Evolutionary conservation across 164 flowering plant genomes (phyloP).

Genomic region (Magnolia kwangsiensis): DNA sequence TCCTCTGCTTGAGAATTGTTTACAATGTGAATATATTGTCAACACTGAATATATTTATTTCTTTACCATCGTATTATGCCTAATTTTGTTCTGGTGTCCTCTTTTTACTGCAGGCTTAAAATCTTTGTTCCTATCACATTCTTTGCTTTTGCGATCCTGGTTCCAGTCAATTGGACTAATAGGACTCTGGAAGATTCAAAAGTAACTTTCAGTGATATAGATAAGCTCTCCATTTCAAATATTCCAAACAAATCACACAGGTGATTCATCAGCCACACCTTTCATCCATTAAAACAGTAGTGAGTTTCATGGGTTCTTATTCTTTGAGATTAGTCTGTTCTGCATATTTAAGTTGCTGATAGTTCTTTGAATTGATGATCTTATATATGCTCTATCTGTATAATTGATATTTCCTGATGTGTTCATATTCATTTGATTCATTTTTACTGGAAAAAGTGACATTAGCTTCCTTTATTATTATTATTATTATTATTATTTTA

Average conservation of each 20-base stretch:
- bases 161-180: conserved; percentile 80
- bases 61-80: background rate
- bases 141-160: conserved; percentile 60
- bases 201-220: conserved; percentile 46
- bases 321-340: background rate
- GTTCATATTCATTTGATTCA: too few relatives aligned
- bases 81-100: background rate
- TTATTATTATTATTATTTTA: too few relatives aligned
- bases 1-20: conserved; percentile 1
- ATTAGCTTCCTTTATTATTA: too few relatives aligned
- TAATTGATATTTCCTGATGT: too few relatives aligned
- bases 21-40: background rate
- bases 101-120: conserved; percentile 55
- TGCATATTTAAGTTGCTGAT: too few relatives aligned
- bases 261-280: conserved; percentile 24
- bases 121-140: conserved; percentile 69
- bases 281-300: background rate
- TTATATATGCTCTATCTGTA: too few relatives aligned
- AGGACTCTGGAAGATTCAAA: conserved; percentile 38
- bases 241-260: conserved; percentile 53
- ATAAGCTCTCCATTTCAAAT: conserved; percentile 79
- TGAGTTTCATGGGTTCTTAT: background rate
- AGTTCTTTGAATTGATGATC: too few relatives aligned
- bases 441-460: too few relatives aligned
- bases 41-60: background rate